Conservation (phyloP, 768 basidiomycete genomes). For the Leccinum disarticulatum region DNA sequence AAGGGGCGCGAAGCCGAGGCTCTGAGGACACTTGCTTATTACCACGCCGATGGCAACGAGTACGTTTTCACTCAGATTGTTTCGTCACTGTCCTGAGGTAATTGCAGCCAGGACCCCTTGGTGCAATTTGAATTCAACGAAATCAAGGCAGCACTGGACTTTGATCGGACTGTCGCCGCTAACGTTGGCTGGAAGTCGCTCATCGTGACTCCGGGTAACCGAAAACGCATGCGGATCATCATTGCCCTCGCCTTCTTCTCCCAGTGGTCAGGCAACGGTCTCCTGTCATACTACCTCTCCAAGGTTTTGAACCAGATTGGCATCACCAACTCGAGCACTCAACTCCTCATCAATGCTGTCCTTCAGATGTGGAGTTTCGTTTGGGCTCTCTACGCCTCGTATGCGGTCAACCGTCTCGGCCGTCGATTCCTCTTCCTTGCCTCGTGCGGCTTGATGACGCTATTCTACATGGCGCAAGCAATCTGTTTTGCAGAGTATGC, state of each 20-base stretch:
- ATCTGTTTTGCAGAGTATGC: slow-evolving; percentile 61
- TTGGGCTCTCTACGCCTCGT: slow-evolving; percentile 16
- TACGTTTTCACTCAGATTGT: slow-evolving; percentile 23
- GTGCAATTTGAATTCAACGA: slow-evolving; percentile 76
- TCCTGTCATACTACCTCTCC: slow-evolving; percentile 75
- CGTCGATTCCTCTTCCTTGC: slow-evolving; percentile 66
- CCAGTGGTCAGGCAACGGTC: slow-evolving; percentile 76
- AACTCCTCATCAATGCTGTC: slow-evolving; percentile 60
- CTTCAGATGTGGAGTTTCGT: slow-evolving; percentile 47
- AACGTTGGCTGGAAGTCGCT: slow-evolving; percentile 71
- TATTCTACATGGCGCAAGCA: slow-evolving; percentile 63
- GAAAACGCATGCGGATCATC: slow-evolving; percentile 65
- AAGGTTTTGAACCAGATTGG: slow-evolving; percentile 66
- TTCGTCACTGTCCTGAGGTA: not conserved
- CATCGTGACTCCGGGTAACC: slow-evolving; percentile 64
- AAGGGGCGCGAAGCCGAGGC: slow-evolving; percentile 74
- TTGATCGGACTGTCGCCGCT: slow-evolving; percentile 58
- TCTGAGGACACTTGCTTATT: slow-evolving; percentile 67
- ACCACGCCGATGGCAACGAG: slow-evolving; percentile 78
- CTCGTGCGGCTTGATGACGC: slow-evolving; percentile 54
- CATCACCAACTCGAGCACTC: slow-evolving; percentile 50
- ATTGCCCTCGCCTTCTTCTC: slow-evolving; percentile 67
- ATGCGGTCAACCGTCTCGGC: slow-evolving; percentile 57
- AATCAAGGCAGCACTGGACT: slow-evolving; percentile 76
- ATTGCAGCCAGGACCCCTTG: slow-evolving; percentile 54